Evolutionary conservation across 495 filamentous ascomycete species (phyloP).

Genomic region (Neurospora tetraspora): DNA sequence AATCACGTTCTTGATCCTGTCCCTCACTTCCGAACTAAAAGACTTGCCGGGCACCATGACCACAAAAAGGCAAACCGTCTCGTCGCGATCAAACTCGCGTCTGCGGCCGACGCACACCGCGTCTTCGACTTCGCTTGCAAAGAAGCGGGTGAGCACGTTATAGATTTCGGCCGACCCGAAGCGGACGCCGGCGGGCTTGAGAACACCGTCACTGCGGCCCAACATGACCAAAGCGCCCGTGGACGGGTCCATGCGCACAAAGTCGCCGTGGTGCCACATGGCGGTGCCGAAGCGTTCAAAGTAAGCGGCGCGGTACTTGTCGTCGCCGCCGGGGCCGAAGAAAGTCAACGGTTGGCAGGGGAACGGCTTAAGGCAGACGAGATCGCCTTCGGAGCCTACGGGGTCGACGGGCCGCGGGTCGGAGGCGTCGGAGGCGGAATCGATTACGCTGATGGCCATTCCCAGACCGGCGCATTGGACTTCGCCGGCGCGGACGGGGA

Average conservation of each 20-base stretch:
- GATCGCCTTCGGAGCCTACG: conserved; percentile 67
- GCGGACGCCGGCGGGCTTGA: conserved; percentile 69
- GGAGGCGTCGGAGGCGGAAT: conserved; percentile 41
- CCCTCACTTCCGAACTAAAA: conserved; percentile 43
- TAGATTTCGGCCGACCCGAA: conserved; percentile 86
- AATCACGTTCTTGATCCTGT: conserved; percentile 51
- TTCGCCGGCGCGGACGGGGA: conserved; percentile 80
- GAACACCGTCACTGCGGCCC: conserved; percentile 62
- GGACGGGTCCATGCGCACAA: conserved; percentile 61
- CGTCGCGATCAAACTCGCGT: conserved; percentile 63
- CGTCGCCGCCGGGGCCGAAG: conserved; percentile 61
- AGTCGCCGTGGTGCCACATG: conserved; percentile 95
- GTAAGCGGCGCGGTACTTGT: conserved; percentile 72
- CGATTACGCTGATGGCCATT: conserved; percentile 77
- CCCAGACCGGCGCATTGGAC: conserved; percentile 85
- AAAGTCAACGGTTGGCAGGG: conserved; percentile 85
- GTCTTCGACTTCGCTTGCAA: conserved; percentile 67
- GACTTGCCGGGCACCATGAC: conserved; percentile 50
- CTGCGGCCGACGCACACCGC: conserved; percentile 75
- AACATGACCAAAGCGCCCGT: conserved; percentile 80
- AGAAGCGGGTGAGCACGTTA: conserved; percentile 75
- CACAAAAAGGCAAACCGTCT: conserved; percentile 78
- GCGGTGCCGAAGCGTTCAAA: conserved; percentile 62
- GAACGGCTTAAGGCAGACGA: conserved; percentile 81
- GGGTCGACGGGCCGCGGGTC: conserved; percentile 31